Percentiles rank a stretch among this genome's conserved stretches.
Evolutionary conservation across 495 filamentous ascomycete species (phyloP).

Genomic region (Amphirosellinia nigrospora): DNA sequence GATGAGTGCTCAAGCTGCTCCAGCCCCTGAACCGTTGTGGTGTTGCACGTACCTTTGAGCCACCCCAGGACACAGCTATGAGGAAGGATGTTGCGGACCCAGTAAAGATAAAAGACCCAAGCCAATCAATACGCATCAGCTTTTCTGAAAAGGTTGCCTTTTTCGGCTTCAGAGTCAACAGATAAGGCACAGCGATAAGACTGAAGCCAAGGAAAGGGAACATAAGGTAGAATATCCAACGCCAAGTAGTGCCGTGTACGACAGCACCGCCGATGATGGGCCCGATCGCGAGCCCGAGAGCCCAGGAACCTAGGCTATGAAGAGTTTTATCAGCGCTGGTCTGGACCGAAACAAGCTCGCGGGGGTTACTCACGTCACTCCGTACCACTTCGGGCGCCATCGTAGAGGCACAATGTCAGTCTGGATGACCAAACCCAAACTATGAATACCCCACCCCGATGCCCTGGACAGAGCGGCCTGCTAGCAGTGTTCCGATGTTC

Average conservation of each 20-base stretch:
- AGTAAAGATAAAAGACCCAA: conserved; percentile 54
- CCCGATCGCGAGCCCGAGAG: conserved; percentile 72
- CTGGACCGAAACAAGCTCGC: conserved; percentile 52
- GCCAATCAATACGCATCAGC: conserved; percentile 45
- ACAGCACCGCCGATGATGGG: conserved; percentile 80
- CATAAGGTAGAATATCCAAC: conserved; percentile 53
- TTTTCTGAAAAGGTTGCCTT: conserved; percentile 41
- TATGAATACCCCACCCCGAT: conserved; percentile 85
- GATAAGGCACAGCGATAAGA: conserved; percentile 42
- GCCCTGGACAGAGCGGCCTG: conserved; percentile 80
- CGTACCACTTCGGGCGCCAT: conserved; percentile 46
- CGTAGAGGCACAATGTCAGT: conserved; percentile 56
- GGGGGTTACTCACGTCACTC: conserved; percentile 41
- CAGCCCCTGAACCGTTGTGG: neutral
- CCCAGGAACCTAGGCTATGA: conserved; percentile 61
- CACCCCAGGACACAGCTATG: conserved; percentile 64
- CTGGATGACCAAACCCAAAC: conserved; percentile 78
- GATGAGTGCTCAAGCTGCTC: neutral
- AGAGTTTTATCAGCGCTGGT: neutral
- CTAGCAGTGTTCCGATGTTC: conserved; percentile 66
- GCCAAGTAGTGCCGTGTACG: conserved; percentile 56
- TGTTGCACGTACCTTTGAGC: conserved; percentile 35
- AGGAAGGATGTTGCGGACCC: conserved; percentile 55
- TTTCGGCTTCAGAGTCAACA: conserved; percentile 42
- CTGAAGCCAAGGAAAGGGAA: conserved; percentile 47